Evolutionary conservation across 2,329 filamentous ascomycete species (phyloP), one percentile per base, ranked within the genome.

Genomic region (Penicillium thymicola): DNA sequence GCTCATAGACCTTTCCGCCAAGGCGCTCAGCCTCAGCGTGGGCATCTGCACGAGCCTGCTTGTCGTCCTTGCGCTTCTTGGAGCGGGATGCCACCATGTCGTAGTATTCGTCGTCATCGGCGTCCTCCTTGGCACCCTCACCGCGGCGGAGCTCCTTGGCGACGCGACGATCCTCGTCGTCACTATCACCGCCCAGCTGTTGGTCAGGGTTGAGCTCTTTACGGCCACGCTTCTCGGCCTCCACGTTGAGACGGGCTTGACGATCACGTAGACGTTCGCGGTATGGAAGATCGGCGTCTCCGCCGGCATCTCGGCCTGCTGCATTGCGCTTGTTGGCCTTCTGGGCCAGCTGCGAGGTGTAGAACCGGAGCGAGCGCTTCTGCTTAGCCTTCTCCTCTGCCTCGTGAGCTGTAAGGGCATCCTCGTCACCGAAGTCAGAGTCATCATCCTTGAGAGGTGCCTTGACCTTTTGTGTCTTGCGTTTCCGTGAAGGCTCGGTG

Each of bases 281-380:
- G 73, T 97, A 88, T 3, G 94, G 94, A 51, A 82, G 54, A 80
- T 92, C 64, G 69, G 82, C 59, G 76, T 84, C 62, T 72, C 82
- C 56, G 75, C 82, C 55, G 79, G 88, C 60, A 83, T 90, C 72
- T 81, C 87, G 40, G 80, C 86, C 61, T 83, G 89, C 74, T 78
- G 77, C 59, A 67, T 85, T 65, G 71, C 81, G 90, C 72, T 90
- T 92, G 78, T 91, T 96, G 55, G 90, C 86, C 76, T 97, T 97
- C 73, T 97, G 93, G 28, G 90, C 89, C 63, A 99, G 94, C 72
- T 99, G 94, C 3, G 92, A 96, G 2, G 95, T 97, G 82, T 99
- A 99, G 81, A 99, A 99, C 60, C 92, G 89, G 56, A 99, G 83
- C 62, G 86, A 91, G 81, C 95, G 96, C 81, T 94, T 96, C 74